These are phyloP conservation scores for Dryadomyces sulphureus DNA, from an alignment of 2,329 filamentous ascomycete genomes.

Conservation along the genomic window DNA sequence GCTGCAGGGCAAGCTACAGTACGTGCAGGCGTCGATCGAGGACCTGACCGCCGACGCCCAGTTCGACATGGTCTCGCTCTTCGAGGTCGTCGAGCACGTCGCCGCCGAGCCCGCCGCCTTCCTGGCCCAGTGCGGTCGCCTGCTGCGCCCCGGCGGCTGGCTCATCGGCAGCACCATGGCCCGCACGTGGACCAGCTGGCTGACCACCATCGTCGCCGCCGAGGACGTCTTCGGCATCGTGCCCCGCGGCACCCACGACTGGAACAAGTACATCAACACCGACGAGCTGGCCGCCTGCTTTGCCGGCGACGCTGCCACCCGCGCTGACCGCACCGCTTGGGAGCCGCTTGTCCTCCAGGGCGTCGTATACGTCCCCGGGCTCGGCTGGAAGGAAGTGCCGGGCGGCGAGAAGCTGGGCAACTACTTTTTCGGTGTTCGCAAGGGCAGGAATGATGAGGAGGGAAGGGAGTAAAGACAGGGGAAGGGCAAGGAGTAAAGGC, in stretches of 20 bases:
- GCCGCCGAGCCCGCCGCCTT: constrained; percentile 55
- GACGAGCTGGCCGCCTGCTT: constrained; percentile 53
- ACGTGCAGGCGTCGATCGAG: constrained; percentile 68
- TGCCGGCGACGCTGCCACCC: constrained; percentile 14
- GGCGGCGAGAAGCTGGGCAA: constrained; percentile 82
- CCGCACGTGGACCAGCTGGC: constrained; percentile 73
- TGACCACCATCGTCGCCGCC: constrained; percentile 83
- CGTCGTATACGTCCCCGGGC: constrained; percentile 75
- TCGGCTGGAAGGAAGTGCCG: constrained; percentile 75
- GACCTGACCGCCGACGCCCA: constrained; percentile 31
- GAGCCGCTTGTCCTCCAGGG: constrained; percentile 52
- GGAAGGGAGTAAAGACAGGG: neutral
- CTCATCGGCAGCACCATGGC: constrained; percentile 86
- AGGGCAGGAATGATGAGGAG: constrained; percentile 6
- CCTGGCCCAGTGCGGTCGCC: constrained; percentile 52
- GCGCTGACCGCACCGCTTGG: constrained; percentile 32
- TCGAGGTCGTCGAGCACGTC: constrained; percentile 94
- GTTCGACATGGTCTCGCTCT: constrained; percentile 64
- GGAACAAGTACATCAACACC: constrained; percentile 89
- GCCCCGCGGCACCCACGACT: constrained; percentile 86
- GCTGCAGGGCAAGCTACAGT: constrained; percentile 49
- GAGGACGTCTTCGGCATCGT: constrained; percentile 82
- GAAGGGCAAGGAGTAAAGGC: neutral
- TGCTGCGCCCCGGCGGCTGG: constrained; percentile 86
- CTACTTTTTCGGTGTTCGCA: constrained; percentile 82